Base-by-base conservation (phyloP, 768 basidiomycete genomes). In the Suillus spraguei region DNA sequence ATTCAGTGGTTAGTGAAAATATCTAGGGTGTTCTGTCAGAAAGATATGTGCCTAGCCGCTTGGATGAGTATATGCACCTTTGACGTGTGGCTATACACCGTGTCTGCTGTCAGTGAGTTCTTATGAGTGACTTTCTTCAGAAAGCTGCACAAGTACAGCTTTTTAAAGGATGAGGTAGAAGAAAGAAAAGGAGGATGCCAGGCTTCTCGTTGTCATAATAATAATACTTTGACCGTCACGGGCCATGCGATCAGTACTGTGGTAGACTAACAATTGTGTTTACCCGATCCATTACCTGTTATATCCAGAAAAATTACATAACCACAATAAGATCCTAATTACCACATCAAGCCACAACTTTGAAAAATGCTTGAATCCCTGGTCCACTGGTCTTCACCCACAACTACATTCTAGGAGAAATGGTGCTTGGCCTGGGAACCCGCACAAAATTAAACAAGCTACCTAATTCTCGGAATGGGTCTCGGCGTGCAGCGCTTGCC, bases 321-420 rank as follows among this genome's bases (percentile, higher is more conserved):
- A 58, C 56, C 64, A 75, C 73, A 74, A 74, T 75, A 75, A 69
- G 65, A 62, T 33, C 33, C 14, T 3, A 46, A 54, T 58, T 58
- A 28, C 56, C 28, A 58, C 56, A 58, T 58, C 32, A 8, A 28
- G 28, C 28, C 28, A 28, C 28, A 28, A 28, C 28, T 28, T 28
- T 28, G 28, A 28, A 28, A 28, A 28, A 28, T 4, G 4, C 28
- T 28, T 28, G 28, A 28, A 28, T 28, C 28, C 4, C 47, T 49
- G 47, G 47, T 7, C 47, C 47, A 49, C 53, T 36, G 13, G 4
- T 6, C 22, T 58, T 38, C 56, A 58, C 39, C 38, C 22, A 56
- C 55, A 39, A 2, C 22, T 9, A 20, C 6, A 24, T 24, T 38
- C 22, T 28, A 16, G 24, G 24, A 24, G n/a, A 46, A 22, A 46